Percentiles rank a stretch among this genome's conserved stretches.
phyloP scores from a whole-genome alignment of 192 early-diverging fungal species.

The Obelidium mucronatum region DNA sequence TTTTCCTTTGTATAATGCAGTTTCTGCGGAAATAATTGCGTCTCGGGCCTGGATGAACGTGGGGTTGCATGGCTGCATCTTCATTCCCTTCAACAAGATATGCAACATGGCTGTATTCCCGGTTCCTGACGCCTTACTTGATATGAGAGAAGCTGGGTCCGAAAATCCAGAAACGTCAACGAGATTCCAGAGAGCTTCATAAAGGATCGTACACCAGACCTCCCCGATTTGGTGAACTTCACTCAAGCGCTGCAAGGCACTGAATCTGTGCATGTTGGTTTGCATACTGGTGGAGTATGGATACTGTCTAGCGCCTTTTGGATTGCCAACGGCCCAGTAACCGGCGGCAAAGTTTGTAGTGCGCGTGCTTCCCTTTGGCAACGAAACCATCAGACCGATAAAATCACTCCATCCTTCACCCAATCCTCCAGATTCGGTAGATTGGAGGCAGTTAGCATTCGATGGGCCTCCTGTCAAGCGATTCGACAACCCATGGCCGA shows the following conservation, averaged over 20 bases:
- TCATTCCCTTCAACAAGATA: slow-evolving; percentile 35
- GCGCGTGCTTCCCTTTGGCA: too few species aligned
- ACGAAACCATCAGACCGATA: too few species aligned
- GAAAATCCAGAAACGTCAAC: too few species aligned
- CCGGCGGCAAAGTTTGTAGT: too few species aligned
- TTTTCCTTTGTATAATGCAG: slow-evolving; percentile 25
- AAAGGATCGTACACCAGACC: slow-evolving; percentile 63
- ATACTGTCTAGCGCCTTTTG: too few species aligned
- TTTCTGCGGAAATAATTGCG: slow-evolving; percentile 46
- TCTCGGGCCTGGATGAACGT: slow-evolving; percentile 48
- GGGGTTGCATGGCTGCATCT: slow-evolving; percentile 54
- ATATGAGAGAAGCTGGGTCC: slow-evolving; percentile 62
- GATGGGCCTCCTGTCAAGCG: too few species aligned
- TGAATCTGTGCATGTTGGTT: slow-evolving; percentile 36
- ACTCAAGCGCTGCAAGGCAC: background rate
- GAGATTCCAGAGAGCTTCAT: too few species aligned
- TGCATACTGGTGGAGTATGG: slow-evolving; percentile 62
- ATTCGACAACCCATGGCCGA: too few species aligned
- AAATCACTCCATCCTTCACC: too few species aligned
- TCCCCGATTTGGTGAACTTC: slow-evolving; percentile 63
- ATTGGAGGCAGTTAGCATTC: too few species aligned
- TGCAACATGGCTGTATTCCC: slow-evolving; percentile 14
- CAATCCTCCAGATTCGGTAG: too few species aligned
- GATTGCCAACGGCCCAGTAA: too few species aligned
- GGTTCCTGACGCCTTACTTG: slow-evolving; percentile 32